Percentiles rank a stretch among this genome's conserved stretches.
Conservation (phyloP, 2,329 filamentous ascomycete species). For the Pseudomassariella vexata region DNA sequence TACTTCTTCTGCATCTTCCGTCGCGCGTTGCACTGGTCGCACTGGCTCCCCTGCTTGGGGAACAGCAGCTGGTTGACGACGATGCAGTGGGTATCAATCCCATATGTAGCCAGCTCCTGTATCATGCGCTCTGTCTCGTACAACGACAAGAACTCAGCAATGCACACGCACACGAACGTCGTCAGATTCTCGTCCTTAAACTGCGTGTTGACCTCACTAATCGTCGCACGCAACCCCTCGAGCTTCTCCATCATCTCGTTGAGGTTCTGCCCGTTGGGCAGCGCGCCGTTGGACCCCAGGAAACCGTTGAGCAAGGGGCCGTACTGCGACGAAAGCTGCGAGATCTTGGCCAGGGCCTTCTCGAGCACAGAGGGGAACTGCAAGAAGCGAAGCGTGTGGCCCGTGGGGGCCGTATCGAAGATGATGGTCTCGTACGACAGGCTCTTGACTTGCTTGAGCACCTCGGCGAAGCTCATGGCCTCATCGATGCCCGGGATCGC, state of each 20-base stretch:
- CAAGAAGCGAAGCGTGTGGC: slow-evolving; percentile 95
- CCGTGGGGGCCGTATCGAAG: slow-evolving; percentile 97
- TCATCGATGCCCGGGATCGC: slow-evolving; percentile 98
- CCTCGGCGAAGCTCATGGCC: slow-evolving; percentile 99
- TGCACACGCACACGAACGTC: slow-evolving; percentile 97
- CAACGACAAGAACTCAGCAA: slow-evolving; percentile 90
- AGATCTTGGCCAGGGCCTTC: slow-evolving; percentile 96
- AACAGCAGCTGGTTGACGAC: slow-evolving; percentile 98
- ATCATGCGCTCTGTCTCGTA: slow-evolving; percentile 99
- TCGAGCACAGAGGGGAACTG: slow-evolving; percentile 98
- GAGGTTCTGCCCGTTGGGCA: slow-evolving; percentile 90
- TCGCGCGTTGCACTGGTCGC: slow-evolving; percentile 91
- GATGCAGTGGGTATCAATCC: slow-evolving; percentile 94
- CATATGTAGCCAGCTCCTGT: slow-evolving; percentile 87
- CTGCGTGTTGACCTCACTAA: slow-evolving; percentile 91
- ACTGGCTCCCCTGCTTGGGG: slow-evolving; percentile 76
- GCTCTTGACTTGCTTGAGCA: slow-evolving; percentile 98
- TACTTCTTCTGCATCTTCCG: slow-evolving; percentile 99
- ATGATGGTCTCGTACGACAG: slow-evolving; percentile 98
- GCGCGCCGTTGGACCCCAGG: slow-evolving; percentile 66
- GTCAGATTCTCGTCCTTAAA: slow-evolving; percentile 96
- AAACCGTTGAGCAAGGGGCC: slow-evolving; percentile 93
- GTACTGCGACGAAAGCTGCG: slow-evolving; percentile 88
- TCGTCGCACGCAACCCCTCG: slow-evolving; percentile 87
- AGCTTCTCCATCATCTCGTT: slow-evolving; percentile 92